Percentiles rank a stretch among this genome's conserved stretches.
Evolutionary conservation across 257 asterid genomes (phyloP).

Genomic region (Verbena officinalis): DNA sequence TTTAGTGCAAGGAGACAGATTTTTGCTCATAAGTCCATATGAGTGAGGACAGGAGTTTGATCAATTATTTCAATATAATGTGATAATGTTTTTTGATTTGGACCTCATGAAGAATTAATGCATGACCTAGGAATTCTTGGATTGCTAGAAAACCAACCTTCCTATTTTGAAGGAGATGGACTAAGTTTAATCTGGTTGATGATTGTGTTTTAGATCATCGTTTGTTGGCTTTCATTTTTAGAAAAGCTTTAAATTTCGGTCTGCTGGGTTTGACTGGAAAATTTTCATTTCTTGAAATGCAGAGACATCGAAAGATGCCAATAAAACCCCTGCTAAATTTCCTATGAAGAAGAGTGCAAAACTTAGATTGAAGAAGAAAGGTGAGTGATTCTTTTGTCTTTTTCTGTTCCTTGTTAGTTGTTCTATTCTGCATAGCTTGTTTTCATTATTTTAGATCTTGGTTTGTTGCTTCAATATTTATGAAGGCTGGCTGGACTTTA

Average conservation of each 20-base stretch:
- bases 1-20: neutral
- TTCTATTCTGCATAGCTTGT: neutral
- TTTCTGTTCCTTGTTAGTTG: neutral
- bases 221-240: neutral
- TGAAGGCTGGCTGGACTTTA: neutral
- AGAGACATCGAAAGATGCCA: slow-evolving; percentile 42
- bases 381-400: slow-evolving; percentile 31
- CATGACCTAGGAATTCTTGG: neutral
- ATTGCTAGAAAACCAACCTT: neutral
- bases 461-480: too few relatives aligned
- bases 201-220: neutral
- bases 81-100: neutral
- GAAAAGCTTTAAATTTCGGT: neutral
- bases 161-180: neutral
- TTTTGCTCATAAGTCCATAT: neutral
- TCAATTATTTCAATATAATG: neutral
- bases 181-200: neutral
- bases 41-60: neutral
- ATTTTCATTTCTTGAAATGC: slow-evolving; percentile 19
- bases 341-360: slow-evolving; percentile 69
- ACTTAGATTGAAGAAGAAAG: slow-evolving; percentile 62
- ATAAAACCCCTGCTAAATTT: slow-evolving; percentile 46
- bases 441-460: neutral
- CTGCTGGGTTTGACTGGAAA: slow-evolving; percentile 15
- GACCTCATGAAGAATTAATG: neutral